These are phyloP conservation scores for Brassica rapa DNA, from an alignment of 345 rosid genomes.

Conservation along the genomic window DNA sequence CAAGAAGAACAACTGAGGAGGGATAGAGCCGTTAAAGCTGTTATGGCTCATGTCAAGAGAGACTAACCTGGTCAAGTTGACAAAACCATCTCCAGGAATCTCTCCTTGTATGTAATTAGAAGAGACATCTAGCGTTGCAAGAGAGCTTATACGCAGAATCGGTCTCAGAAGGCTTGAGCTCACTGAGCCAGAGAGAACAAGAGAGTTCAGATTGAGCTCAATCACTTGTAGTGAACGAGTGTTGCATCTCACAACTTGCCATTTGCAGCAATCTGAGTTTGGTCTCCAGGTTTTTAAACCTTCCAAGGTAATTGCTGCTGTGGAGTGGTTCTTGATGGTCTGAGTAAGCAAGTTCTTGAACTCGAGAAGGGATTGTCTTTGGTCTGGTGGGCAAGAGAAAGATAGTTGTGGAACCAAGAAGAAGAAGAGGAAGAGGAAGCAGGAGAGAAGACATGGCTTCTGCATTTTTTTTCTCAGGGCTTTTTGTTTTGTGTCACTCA, in stretches of 20 bases:
- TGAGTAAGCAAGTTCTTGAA: conserved; percentile 20
- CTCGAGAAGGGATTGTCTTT: conserved; percentile 28
- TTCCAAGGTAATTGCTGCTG: background rate
- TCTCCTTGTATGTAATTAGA: conserved; percentile 31
- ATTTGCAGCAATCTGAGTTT: conserved; percentile 38
- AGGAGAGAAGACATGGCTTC: conserved; percentile 13
- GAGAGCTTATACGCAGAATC: conserved; percentile 22
- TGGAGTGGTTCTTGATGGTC: conserved; percentile 1
- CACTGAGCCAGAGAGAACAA: conserved; percentile 1
- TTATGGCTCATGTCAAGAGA: conserved; percentile 41
- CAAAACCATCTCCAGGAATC: conserved; percentile 41
- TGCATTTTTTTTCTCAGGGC: conserved; percentile 23
- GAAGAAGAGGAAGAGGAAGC: conserved; percentile 7
- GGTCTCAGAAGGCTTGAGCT: conserved; percentile 31
- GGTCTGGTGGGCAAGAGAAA: conserved; percentile 25
- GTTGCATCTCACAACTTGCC: conserved; percentile 23
- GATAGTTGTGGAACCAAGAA: conserved; percentile 17
- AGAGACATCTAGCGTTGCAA: conserved; percentile 6
- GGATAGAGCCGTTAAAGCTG: conserved; percentile 39
- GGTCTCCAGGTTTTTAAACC: conserved; percentile 23
- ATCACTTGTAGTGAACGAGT: conserved; percentile 7
- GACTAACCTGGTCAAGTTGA: conserved; percentile 37
- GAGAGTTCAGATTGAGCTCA: background rate
- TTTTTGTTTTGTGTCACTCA: background rate
- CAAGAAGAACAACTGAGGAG: conserved; percentile 36